Evolutionary conservation across 164 flowering plant genomes (phyloP).

Genomic region (Magnolia officinalis): DNA sequence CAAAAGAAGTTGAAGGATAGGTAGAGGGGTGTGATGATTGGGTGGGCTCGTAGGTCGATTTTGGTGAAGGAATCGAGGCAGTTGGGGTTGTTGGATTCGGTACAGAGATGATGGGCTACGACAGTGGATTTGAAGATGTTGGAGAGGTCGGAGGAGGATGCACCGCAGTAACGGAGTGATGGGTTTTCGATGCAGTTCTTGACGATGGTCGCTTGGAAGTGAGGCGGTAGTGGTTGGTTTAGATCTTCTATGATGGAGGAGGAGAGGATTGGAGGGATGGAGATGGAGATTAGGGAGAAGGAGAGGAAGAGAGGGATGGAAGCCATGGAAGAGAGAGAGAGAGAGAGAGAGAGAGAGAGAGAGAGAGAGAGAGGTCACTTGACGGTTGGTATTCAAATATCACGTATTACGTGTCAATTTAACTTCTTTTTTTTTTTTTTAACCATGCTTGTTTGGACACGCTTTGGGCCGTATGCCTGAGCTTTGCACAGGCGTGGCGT

Average conservation of each 20-base stretch:
- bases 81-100: conserved; percentile 45
- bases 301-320: conserved; percentile 17
- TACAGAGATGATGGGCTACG: conserved; percentile 56
- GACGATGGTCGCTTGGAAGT: conserved; percentile 41
- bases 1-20: conserved; percentile 61
- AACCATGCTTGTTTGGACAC: no score
- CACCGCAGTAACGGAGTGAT: conserved; percentile 48
- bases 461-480: no score
- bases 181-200: conserved; percentile 48
- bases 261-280: conserved; percentile 11
- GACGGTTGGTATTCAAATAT: conserved; percentile 3
- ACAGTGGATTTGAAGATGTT: conserved; percentile 56
- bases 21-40: conserved; percentile 44
- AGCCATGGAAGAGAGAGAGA: conserved; percentile 24
- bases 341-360: background rate
- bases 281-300: conserved; percentile 5
- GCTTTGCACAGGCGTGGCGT: no score
- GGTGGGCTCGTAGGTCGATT: conserved; percentile 45
- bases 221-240: conserved; percentile 41
- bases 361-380: background rate
- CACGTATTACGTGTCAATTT: background rate
- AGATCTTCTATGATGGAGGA: conserved; percentile 55
- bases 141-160: conserved; percentile 29
- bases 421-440: background rate
- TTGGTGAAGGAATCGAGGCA: conserved; percentile 46